phyloP scores from a whole-genome alignment of 441 rosid species.

The Euphorbia celastroides region DNA sequence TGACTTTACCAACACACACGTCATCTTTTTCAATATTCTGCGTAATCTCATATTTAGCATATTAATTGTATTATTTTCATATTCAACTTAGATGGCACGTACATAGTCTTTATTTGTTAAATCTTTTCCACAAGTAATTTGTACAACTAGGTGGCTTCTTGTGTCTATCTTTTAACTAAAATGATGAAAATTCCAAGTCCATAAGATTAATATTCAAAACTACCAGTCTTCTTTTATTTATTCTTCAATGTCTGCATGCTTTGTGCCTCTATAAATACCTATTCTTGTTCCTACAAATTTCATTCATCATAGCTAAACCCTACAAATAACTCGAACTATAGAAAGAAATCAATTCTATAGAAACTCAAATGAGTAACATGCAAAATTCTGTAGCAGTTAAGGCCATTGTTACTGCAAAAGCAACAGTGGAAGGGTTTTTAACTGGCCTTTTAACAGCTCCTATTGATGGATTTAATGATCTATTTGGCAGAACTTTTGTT shows the following conservation, averaged over 20 bases:
- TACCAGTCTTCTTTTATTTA: not conserved
- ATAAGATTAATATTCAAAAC: not conserved
- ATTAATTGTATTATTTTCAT: no score
- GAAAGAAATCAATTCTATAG: no score
- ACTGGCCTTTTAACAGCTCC: not conserved
- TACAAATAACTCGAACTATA: no score
- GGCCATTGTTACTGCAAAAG: constrained; percentile 15
- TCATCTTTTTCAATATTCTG: no score
- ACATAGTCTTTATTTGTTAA: no score
- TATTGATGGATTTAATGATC: constrained; percentile 32
- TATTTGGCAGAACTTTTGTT: constrained; percentile 40
- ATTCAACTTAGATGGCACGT: no score
- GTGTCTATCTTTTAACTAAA: no score
- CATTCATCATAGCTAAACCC: not conserved
- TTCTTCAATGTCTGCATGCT: not conserved
- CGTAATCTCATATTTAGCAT: no score
- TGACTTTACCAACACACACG: no score
- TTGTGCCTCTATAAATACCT: not conserved
- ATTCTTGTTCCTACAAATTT: not conserved
- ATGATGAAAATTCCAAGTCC: no score
- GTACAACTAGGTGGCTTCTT: no score
- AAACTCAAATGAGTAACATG: not conserved
- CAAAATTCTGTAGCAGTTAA: not conserved
- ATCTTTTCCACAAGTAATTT: no score
- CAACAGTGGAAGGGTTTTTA: constrained; percentile 9